These are phyloP conservation scores for Zygnema circumcarinatum DNA, from an alignment of 139 green algal genomes.

Conservation along the genomic window DNA sequence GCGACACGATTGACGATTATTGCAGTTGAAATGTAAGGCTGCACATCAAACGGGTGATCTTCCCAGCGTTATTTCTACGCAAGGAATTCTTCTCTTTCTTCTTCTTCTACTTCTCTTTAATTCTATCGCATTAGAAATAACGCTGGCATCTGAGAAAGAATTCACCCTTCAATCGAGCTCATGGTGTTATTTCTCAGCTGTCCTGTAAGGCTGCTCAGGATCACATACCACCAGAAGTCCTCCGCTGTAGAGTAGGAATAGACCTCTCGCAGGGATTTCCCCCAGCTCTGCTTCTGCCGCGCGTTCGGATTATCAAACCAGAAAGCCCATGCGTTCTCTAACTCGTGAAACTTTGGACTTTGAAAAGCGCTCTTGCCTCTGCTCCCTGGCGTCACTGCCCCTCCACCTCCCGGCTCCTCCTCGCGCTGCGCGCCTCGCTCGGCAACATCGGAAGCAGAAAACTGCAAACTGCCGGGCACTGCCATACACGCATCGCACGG, in stretches of 20 bases:
- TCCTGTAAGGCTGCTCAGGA: too few species aligned
- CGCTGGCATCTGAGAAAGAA: neutral
- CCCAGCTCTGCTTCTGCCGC: conserved; percentile 73
- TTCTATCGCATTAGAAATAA: neutral
- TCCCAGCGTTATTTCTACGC: neutral
- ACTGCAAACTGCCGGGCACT: too few species aligned
- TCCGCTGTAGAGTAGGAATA: conserved; percentile 97
- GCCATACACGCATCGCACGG: too few species aligned
- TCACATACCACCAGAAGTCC: conserved; percentile 97
- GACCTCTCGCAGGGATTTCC: conserved; percentile 80
- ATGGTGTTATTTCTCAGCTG: neutral
- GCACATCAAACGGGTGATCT: neutral
- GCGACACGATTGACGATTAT: neutral
- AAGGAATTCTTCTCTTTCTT: neutral
- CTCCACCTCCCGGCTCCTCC: too few species aligned
- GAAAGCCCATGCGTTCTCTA: conserved; percentile 90
- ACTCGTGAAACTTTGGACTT: conserved; percentile 83
- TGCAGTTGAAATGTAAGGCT: neutral
- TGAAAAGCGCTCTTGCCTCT: too few species aligned
- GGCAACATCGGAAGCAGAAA: too few species aligned
- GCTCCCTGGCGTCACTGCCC: too few species aligned
- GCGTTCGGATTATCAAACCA: conserved; percentile 96
- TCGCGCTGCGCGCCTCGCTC: too few species aligned
- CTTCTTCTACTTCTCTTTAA: neutral
- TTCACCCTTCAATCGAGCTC: neutral